Evolutionary conservation across 2,329 filamentous ascomycete genomes (phyloP).

Genomic region (Cordyceps farinosa): DNA sequence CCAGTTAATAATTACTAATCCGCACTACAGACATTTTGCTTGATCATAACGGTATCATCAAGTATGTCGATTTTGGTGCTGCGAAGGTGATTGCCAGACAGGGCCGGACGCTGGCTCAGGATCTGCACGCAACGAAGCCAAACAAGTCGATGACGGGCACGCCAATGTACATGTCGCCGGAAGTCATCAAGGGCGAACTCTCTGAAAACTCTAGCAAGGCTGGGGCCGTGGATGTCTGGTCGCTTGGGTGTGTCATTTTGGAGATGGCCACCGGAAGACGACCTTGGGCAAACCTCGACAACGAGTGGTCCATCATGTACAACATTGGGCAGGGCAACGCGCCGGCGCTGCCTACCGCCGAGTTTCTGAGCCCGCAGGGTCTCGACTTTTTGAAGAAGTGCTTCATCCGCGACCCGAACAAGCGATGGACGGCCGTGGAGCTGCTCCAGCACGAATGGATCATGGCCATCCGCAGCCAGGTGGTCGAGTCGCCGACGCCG

Average conservation of each 20-base stretch:
- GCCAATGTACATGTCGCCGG: conserved; percentile 99
- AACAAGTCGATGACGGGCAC: conserved; percentile 96
- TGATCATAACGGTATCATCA: conserved; percentile 97
- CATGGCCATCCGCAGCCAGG: conserved; percentile 60
- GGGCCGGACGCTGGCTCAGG: conserved; percentile 73
- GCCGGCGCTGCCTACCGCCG: conserved; percentile 73
- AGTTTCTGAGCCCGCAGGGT: conserved; percentile 80
- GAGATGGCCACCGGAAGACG: conserved; percentile 96
- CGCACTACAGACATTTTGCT: conserved; percentile 72
- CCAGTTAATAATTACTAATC: conserved; percentile 20
- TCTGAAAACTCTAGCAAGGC: conserved; percentile 72
- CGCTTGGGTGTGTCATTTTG: conserved; percentile 89
- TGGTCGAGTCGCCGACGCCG: conserved; percentile 61
- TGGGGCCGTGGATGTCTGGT: conserved; percentile 93
- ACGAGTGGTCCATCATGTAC: conserved; percentile 99
- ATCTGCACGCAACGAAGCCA: conserved; percentile 57
- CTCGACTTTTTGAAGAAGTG: conserved; percentile 86
- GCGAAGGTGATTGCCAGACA: conserved; percentile 95
- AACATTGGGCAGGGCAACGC: conserved; percentile 97
- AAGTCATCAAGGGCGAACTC: conserved; percentile 90
- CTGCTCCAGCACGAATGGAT: conserved; percentile 93
- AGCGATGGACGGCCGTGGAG: conserved; percentile 78
- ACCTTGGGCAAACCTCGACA: conserved; percentile 93
- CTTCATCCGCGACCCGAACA: conserved; percentile 78
- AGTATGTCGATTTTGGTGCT: conserved; percentile 97